Evolutionary conservation across 306 rosid species (phyloP), one percentile per base, ranked within the genome.

Genomic region (Spatholobus suberectus): DNA sequence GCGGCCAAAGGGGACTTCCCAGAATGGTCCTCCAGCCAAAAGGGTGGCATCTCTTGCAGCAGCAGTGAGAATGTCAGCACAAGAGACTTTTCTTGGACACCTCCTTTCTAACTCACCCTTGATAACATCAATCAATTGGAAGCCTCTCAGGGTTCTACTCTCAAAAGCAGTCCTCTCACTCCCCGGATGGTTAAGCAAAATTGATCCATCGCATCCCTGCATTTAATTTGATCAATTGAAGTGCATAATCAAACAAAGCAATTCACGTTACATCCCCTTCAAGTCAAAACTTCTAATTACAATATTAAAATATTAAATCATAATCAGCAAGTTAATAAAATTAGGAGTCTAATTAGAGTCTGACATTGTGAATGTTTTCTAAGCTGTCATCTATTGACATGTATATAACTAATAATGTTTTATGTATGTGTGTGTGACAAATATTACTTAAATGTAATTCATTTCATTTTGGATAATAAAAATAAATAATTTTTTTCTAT

Each of bases 21-120:
- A 95, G 73, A 95, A 95, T 0, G 99, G 99, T 1, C 97, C 99
- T 41, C 97, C 97, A 0, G 94, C 95, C 1, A 88, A 10, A 41
- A 95, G 80, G 6, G 98, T 92, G 59, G 98, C 98, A 58, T 95
- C 98, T 85, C 98, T 92, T 11, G 98, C 90, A 6, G 92, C 97
- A 0, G 96, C 91, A 0, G 98, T 88, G 68, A 95, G 91, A 76
- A 95, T 90, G 85, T 95, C 98, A 43, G 98, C 89, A 74, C 96
- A 95, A 15, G 98, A 95, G 5, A 93, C 98, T 0, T 85, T 93
- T 85, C 49, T 90, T 7, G 98, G 98, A 79, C 98, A 95, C 14
- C 15, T 85, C n/a, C 34, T 88, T 44, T 95, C 98, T 24, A 92
- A 76, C 69, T 85, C 91, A 1, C 65, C 59, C 62, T 95, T 95